A percentile compares a stretch with the other conserved stretches of the same genome.
Conservation (phyloP, 495 filamentous ascomycete species). For the Penicillium cosmopolitanum region DNA sequence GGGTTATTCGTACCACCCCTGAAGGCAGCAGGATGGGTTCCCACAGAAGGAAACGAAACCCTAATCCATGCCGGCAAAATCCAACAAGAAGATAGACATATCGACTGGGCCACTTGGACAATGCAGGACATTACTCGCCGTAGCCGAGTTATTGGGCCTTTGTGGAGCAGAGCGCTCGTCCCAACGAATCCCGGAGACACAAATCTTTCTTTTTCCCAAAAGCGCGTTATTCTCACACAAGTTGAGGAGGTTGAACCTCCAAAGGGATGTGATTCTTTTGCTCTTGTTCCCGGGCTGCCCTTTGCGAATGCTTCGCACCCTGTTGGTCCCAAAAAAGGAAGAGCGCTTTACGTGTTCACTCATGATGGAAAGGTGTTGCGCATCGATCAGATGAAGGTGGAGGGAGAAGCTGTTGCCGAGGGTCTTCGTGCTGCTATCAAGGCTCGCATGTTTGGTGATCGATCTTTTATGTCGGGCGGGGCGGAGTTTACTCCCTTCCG, state of each 20-base stretch:
- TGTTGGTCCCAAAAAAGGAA: slow-evolving; percentile 30
- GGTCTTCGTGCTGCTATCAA: slow-evolving; percentile 46
- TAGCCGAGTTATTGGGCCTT: slow-evolving; percentile 53
- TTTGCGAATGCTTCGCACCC: slow-evolving; percentile 39
- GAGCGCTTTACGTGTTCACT: slow-evolving; percentile 44
- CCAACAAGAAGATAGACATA: slow-evolving; percentile 52
- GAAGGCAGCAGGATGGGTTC: slow-evolving; percentile 41
- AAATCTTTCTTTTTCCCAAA: slow-evolving; percentile 31
- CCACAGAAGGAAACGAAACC: slow-evolving; percentile 16
- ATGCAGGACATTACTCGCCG: slow-evolving; percentile 50
- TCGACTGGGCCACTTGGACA: slow-evolving; percentile 57
- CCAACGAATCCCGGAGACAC: slow-evolving; percentile 19
- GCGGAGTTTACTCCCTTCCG: slow-evolving; percentile 41
- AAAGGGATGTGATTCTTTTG: slow-evolving; percentile 31
- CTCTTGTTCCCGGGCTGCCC: slow-evolving; percentile 42
- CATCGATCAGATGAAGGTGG: slow-evolving; percentile 48
- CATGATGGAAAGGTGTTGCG: slow-evolving; percentile 40
- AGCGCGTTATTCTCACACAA: slow-evolving; percentile 44
- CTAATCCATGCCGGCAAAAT: slow-evolving; percentile 56
- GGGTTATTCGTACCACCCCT: slow-evolving; percentile 69
- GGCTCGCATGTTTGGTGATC: slow-evolving; percentile 45
- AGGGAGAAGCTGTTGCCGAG: slow-evolving; percentile 43
- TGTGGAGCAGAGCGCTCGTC: slow-evolving; percentile 55
- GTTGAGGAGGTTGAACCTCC: slow-evolving; percentile 41
- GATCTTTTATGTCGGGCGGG: slow-evolving; percentile 31